A percentile compares a stretch with the other conserved stretches of the same genome.
These are phyloP conservation scores for Pseudonitzschia multistriata DNA, from an alignment of 108 stramenopile species.

Conservation along the genomic window DNA sequence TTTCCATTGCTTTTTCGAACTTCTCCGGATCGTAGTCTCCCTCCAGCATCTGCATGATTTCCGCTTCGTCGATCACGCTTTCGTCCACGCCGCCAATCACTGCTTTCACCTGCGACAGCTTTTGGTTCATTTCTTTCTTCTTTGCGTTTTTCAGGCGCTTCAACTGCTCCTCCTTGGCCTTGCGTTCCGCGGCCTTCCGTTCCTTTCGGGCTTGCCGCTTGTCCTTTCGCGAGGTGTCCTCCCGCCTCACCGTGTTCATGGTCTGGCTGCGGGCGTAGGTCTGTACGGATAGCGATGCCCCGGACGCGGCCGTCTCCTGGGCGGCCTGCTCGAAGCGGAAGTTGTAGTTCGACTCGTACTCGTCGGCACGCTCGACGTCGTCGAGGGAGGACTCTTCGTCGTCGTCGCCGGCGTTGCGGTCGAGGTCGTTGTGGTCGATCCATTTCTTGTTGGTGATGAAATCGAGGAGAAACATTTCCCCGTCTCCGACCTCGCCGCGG, in stretches of 20 bases:
- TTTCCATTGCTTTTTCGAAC: constrained; percentile 83
- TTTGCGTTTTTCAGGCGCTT: constrained; percentile 95
- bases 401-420: constrained; percentile 26
- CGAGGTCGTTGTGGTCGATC: constrained; percentile 53
- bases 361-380: constrained; percentile 90
- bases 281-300: constrained; percentile 64
- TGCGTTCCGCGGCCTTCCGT: constrained; percentile 92
- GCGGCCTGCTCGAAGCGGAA: constrained; percentile 97
- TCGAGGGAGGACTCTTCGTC: constrained; percentile 86
- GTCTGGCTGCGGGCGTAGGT: constrained; percentile 76
- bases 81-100: constrained; percentile 61
- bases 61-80: constrained; percentile 60
- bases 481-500: constrained; percentile 87
- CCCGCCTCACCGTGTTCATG: constrained; percentile 81
- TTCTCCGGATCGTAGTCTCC: constrained; percentile 96
- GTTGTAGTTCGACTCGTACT: constrained; percentile 98
- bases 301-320: constrained; percentile 45
- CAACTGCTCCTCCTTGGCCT: constrained; percentile 91
- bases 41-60: constrained; percentile 84
- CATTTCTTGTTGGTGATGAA: constrained; percentile 82
- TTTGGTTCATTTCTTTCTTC: constrained; percentile 82
- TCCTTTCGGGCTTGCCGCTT: constrained; percentile 87
- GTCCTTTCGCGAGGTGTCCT: constrained; percentile 88
- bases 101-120: constrained; percentile 78
- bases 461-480: constrained; percentile 80